Evolutionary conservation across 371 early-diverging fungal species (phyloP).

Genomic region (Funneliformis caledonium): DNA sequence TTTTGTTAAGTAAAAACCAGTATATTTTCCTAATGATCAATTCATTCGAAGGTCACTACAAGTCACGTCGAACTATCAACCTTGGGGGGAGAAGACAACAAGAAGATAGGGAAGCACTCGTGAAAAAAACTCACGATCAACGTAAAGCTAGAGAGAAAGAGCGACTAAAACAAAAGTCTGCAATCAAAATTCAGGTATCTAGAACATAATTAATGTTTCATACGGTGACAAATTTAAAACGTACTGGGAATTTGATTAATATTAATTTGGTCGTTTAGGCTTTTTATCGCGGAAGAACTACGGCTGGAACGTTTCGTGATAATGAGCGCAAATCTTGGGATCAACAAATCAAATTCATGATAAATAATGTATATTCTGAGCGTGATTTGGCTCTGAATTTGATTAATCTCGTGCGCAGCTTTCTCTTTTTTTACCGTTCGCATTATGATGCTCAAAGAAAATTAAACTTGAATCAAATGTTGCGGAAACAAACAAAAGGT

Average conservation of each 20-base stretch:
- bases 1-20: background rate
- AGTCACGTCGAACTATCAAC: conserved; percentile 72
- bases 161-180: conserved; percentile 61
- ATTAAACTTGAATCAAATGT: conserved; percentile 41
- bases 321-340: conserved; percentile 49
- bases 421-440: conserved; percentile 49
- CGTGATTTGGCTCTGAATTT: conserved; percentile 17
- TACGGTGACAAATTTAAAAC: background rate
- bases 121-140: conserved; percentile 77
- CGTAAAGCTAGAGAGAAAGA: conserved; percentile 76
- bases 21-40: background rate
- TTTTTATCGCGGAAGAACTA: conserved; percentile 54
- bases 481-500: conserved; percentile 23
- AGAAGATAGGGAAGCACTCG: conserved; percentile 66
- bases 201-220: background rate
- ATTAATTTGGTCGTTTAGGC: conserved; percentile 41
- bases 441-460: conserved; percentile 42
- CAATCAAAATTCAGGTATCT: conserved; percentile 68
- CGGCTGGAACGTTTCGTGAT: conserved; percentile 47
- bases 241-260: background rate
- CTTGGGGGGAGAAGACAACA: conserved; percentile 74
- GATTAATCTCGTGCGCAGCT: conserved; percentile 23
- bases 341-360: conserved; percentile 25
- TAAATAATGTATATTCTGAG: conserved; percentile 19
- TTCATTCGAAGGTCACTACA: conserved; percentile 75